Base-by-base conservation (phyloP, 2,329 filamentous ascomycete species). In the Botryotinia narcissicola region DNA sequence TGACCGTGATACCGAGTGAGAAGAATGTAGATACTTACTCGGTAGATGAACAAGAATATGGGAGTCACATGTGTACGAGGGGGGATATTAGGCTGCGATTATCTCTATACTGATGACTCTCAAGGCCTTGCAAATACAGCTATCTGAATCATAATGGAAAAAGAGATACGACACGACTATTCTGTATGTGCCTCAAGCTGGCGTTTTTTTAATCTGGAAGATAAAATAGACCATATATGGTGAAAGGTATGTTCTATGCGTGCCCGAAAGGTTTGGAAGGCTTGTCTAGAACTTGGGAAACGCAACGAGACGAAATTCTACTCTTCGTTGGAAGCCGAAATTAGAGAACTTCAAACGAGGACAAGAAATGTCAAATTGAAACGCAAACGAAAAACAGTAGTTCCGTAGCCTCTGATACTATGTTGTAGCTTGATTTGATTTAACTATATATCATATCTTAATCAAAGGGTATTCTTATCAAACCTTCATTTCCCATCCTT, bases 401-500 rank as follows among this genome's bases (percentile, higher is more conserved):
- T 40, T 9, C 1, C 18, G 25, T 64, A 5, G 20, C 12, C 32
- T 32, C 48, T 35, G 20, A 42, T 40, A n/a, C 48, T 57, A 44
- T 42, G 8, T 20, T 57, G 14, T 42, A 42, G 66, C 66, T 42
- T 32, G n/a, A 42, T 69, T 40, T 57, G 35, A 57, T 57, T 37
- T 32, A 59, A 57, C 10, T 57, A 57, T 32, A 22, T 46, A 37
- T 70, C 59, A 63, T 44, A 48, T 29, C 67, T 69, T 79, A 99
- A 82, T 93, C 94, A 82, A 97, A 97, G 0, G 93, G 93, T 78
- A 97, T 91, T 78, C 93, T 88, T 76, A 93, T 88, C 78, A 97
- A 81, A 25, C 85, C 83, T 74, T 89, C 86, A 10, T 84, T 86
- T 25, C 87, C 90, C 78, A 86, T 86, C 72, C 86, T 87, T 85